These are phyloP conservation scores for Pyricularia grisea DNA, from an alignment of 2,329 filamentous ascomycete species.

Conservation along the genomic window DNA sequence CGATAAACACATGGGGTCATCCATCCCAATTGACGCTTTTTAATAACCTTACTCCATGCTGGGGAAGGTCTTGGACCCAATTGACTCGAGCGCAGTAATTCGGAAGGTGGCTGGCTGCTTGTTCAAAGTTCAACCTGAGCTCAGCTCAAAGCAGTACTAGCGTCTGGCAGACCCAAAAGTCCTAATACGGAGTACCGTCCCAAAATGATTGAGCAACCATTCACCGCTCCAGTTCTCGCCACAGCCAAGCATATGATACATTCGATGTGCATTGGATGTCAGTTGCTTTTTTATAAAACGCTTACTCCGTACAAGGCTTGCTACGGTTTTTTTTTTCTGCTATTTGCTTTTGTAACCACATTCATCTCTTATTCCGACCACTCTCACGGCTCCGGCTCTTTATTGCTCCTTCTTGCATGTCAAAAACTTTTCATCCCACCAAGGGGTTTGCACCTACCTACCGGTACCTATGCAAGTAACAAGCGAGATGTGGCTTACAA, in stretches of 20 bases:
- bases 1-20: not conserved
- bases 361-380: not conserved
- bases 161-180: not conserved
- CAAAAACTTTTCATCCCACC: not conserved
- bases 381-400: no score
- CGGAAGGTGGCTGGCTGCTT: not conserved
- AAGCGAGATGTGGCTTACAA: no score
- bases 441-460: not conserved
- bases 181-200: not conserved
- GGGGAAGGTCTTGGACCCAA: not conserved
- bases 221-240: not conserved
- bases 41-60: not conserved
- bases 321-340: no score
- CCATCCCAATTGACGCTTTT: not conserved
- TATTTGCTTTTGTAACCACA: not conserved
- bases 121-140: not conserved
- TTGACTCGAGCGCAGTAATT: not conserved
- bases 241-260: not conserved
- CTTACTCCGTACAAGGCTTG: no score
- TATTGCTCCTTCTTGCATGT: not conserved
- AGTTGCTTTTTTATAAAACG: not conserved
- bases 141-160: not conserved
- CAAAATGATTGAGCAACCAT: not conserved
- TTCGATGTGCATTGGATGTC: not conserved
- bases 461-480: not conserved